phyloP scores from a whole-genome alignment of 1,284 basidiomycete genomes.

The Melanopsichium pennsylvanicum region DNA sequence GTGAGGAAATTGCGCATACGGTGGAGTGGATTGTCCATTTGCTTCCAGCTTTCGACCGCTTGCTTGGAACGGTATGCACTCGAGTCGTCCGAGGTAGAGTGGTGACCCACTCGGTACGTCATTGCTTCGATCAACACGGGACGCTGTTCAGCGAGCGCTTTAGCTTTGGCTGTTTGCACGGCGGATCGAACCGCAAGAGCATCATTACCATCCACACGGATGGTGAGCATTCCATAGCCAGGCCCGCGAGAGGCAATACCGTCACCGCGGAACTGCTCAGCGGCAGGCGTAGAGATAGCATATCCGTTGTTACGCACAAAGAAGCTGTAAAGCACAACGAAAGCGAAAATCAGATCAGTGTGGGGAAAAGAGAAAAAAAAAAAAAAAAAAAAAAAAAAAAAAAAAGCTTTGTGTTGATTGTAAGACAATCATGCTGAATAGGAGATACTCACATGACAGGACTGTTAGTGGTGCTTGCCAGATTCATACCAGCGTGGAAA shows the following conservation, averaged over 20 bases:
- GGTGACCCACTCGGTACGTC: conserved; percentile 77
- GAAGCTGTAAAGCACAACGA: conserved; percentile 70
- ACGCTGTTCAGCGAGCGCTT: conserved; percentile 77
- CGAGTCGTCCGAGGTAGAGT: conserved; percentile 92
- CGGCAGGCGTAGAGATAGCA: conserved; percentile 89
- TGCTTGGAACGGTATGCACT: conserved; percentile 75
- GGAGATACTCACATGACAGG: conserved; percentile 50
- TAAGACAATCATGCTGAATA: too few species aligned
- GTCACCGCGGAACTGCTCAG: conserved; percentile 76
- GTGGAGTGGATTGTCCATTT: conserved; percentile 80
- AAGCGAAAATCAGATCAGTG: conserved; percentile 65
- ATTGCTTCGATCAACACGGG: conserved; percentile 82
- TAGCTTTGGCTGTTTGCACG: conserved; percentile 77
- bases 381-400: too few species aligned
- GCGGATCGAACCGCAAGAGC: conserved; percentile 85
- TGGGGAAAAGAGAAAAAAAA: too few species aligned
- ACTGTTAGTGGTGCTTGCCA: conserved; percentile 53
- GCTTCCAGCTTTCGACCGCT: conserved; percentile 57
- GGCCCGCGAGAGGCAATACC: conserved; percentile 77
- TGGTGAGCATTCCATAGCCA: conserved; percentile 79
- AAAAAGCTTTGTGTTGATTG: too few species aligned
- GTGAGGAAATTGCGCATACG: conserved; percentile 83
- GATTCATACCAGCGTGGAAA: conserved; percentile 71
- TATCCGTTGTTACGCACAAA: conserved; percentile 79
- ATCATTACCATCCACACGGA: conserved; percentile 89